Conservation (phyloP, 2,329 filamentous ascomycete genomes). For the Beauveria sp. region DNA sequence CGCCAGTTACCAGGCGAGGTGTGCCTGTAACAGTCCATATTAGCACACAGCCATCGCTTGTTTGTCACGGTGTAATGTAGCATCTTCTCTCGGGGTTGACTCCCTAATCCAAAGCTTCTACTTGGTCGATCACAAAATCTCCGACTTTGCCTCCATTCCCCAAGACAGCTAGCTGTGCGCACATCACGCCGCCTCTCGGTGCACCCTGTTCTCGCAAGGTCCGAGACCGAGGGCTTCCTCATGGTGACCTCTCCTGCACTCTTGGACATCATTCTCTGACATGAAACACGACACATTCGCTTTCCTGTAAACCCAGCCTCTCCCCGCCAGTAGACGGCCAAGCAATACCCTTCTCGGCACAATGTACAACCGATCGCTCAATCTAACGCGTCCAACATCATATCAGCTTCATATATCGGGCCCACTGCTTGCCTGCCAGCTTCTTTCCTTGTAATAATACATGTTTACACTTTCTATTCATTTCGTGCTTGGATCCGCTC, state of each 20-base stretch:
- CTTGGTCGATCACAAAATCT: not conserved
- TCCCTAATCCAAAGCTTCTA: not conserved
- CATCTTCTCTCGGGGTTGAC: not conserved
- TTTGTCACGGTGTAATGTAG: not conserved
- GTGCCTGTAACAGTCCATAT: not conserved
- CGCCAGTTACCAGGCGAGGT: not conserved
- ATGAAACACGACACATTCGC: not conserved
- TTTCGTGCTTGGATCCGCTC: not conserved
- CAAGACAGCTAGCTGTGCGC: not conserved
- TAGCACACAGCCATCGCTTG: not conserved
- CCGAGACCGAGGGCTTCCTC: not conserved
- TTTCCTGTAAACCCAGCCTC: not conserved
- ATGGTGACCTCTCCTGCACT: not conserved
- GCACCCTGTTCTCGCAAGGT: not conserved
- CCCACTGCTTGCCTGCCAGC: not conserved
- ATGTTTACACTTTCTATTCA: not conserved
- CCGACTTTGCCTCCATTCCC: not conserved
- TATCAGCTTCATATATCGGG: not conserved
- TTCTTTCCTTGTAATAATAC: not conserved
- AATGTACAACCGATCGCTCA: not conserved
- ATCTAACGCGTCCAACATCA: not conserved
- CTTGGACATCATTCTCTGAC: not conserved
- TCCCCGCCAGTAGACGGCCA: not conserved
- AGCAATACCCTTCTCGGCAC: not conserved
- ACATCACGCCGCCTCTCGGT: not conserved